Evolutionary conservation across 257 asterid genomes (phyloP).

Genomic region (Misopates orontium): DNA sequence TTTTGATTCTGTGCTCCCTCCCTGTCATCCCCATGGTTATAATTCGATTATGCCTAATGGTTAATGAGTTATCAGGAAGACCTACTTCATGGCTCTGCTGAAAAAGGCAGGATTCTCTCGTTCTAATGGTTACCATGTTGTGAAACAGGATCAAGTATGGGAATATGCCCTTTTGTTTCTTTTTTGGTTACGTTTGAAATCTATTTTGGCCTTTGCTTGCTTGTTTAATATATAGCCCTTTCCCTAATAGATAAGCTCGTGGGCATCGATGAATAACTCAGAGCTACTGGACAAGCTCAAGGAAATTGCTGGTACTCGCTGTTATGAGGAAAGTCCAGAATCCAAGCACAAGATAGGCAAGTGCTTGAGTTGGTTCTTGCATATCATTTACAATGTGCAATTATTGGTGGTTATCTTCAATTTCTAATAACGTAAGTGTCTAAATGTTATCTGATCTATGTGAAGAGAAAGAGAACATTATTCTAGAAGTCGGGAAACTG

Average conservation of each 20-base stretch:
- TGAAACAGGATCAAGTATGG: constrained; percentile 94
- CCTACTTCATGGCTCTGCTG: constrained; percentile 94
- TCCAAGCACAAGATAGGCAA: constrained; percentile 94
- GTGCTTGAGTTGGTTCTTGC: constrained; percentile 35
- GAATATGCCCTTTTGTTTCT: constrained; percentile 14
- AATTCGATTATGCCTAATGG: constrained; percentile 25
- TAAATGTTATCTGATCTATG: constrained; percentile 49
- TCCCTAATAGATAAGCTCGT: constrained; percentile 76
- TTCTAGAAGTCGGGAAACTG: constrained; percentile 94
- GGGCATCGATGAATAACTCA: constrained; percentile 89
- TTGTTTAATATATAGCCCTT: constrained; percentile 28
- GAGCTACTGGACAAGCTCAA: constrained; percentile 94
- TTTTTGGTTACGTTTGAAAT: too few species aligned
- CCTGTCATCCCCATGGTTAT: constrained; percentile 10
- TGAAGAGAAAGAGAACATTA: constrained; percentile 85
- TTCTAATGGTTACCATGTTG: constrained; percentile 97
- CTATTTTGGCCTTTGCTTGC: constrained; percentile 11
- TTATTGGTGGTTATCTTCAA: background rate
- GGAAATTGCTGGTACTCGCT: constrained; percentile 99
- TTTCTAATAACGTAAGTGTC: constrained; percentile 11
- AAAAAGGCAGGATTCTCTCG: constrained; percentile 99
- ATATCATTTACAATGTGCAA: background rate
- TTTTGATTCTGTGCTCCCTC: constrained; percentile 11
- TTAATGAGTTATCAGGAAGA: constrained; percentile 65
- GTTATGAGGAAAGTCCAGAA: constrained; percentile 95